Percentiles rank a stretch among this genome's conserved stretches.
These are phyloP conservation scores for Laetiporus sulphureus DNA, from an alignment of 1,284 basidiomycete genomes.

Conservation along the genomic window DNA sequence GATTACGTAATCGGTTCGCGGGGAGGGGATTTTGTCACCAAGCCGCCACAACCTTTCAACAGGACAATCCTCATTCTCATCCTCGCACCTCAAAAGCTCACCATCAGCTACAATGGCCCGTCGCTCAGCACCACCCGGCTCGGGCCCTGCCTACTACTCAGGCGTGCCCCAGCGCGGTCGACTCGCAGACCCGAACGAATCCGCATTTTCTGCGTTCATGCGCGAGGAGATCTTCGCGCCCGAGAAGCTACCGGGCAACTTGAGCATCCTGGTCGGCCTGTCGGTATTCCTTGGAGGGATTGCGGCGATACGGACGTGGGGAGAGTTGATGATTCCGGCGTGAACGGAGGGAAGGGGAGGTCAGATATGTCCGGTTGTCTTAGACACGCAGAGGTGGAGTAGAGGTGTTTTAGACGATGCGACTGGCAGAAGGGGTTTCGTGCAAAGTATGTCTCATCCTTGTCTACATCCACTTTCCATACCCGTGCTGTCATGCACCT, in stretches of 20 bases:
- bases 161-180: slow-evolving; percentile 26
- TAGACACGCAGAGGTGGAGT: too few relatives aligned
- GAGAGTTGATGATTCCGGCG: slow-evolving; percentile 65
- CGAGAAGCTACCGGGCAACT: slow-evolving; percentile 66
- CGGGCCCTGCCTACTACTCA: slow-evolving; percentile 49
- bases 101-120: slow-evolving; percentile 48
- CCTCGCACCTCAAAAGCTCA: background rate
- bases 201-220: slow-evolving; percentile 51
- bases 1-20: too few relatives aligned
- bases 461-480: too few relatives aligned
- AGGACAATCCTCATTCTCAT: too few relatives aligned
- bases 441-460: too few relatives aligned
- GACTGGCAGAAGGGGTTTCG: too few relatives aligned
- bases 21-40: too few relatives aligned
- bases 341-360: too few relatives aligned
- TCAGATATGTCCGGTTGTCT: too few relatives aligned
- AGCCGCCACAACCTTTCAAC: too few relatives aligned
- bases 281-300: slow-evolving; percentile 64
- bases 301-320: slow-evolving; percentile 58
- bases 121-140: slow-evolving; percentile 48
- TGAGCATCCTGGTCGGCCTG: slow-evolving; percentile 58
- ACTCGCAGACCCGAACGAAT: slow-evolving; percentile 50
- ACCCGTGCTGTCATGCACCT: too few relatives aligned
- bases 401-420: too few relatives aligned
- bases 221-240: slow-evolving; percentile 62